Conservation (phyloP, 2,329 filamentous ascomycete species). For the Fusarium hainanense region DNA sequence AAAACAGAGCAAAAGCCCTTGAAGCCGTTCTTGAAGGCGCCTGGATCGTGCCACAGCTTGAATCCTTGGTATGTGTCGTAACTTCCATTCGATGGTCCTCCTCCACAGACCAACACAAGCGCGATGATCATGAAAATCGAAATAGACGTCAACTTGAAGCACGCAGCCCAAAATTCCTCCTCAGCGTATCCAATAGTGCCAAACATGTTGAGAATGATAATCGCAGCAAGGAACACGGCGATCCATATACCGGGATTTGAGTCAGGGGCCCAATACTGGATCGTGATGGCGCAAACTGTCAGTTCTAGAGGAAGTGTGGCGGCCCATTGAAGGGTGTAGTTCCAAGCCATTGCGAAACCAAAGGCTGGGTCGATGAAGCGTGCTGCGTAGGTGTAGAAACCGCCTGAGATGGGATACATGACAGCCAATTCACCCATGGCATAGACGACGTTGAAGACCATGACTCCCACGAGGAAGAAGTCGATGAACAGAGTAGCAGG, state of each 20-base stretch:
- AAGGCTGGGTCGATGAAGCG: conserved; percentile 65
- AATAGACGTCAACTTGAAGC: conserved; percentile 67
- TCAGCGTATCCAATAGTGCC: conserved; percentile 64
- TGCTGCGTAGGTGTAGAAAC: conserved; percentile 59
- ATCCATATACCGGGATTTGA: conserved; percentile 56
- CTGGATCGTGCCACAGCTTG: conserved; percentile 51
- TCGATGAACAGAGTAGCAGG: conserved; percentile 60
- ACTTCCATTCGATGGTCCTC: conserved; percentile 61
- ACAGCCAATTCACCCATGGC: conserved; percentile 71
- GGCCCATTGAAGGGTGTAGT: conserved; percentile 58
- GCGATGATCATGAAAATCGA: conserved; percentile 71
- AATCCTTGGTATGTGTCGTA: conserved; percentile 58
- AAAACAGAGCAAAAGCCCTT: conserved; percentile 76
- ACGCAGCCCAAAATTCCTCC: conserved; percentile 67
- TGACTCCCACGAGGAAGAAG: conserved; percentile 67
- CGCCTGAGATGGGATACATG: conserved; percentile 70
- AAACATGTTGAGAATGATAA: conserved; percentile 66
- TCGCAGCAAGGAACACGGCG: conserved; percentile 59
- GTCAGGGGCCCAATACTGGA: conserved; percentile 55
- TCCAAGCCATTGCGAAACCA: conserved; percentile 65
- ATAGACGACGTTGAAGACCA: conserved; percentile 70
- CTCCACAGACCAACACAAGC: conserved; percentile 68
- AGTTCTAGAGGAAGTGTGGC: conserved; percentile 58
- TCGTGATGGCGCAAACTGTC: conserved; percentile 56
- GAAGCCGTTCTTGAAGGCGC: conserved; percentile 75